Evolutionary conservation across 1,139 yeast genomes (phyloP).

Genomic region (Yamadazyma dushanensis): DNA sequence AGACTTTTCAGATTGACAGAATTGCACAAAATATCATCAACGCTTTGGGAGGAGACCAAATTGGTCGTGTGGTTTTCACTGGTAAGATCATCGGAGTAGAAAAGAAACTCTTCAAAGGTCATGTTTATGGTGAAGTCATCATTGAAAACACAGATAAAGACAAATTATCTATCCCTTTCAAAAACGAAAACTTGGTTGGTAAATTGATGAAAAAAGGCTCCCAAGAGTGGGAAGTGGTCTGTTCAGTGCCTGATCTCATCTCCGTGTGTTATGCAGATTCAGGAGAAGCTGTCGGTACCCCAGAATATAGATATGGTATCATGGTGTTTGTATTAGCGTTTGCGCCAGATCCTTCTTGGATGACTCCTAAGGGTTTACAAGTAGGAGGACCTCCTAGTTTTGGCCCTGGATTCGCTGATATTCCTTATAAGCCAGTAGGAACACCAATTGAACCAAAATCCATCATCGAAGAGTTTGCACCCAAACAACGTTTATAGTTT

Average conservation of each 20-base stretch:
- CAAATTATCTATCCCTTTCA: slow-evolving; percentile 39
- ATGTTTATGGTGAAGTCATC: slow-evolving; percentile 46
- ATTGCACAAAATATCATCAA: slow-evolving; percentile 38
- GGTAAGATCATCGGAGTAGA: slow-evolving; percentile 48
- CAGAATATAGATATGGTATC: too few relatives aligned
- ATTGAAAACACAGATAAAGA: slow-evolving; percentile 27
- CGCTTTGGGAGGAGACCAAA: slow-evolving; percentile 32
- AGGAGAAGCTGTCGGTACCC: too few relatives aligned
- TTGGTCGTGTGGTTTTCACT: slow-evolving; percentile 35
- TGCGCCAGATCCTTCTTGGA: too few relatives aligned
- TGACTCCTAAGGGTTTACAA: too few relatives aligned
- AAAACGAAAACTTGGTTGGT: slow-evolving; percentile 45
- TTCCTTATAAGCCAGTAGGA: too few relatives aligned
- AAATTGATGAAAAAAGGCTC: slow-evolving; percentile 18
- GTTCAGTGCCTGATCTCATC: slow-evolving; percentile 48
- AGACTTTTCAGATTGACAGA: slow-evolving; percentile 30
- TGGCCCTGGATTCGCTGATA: too few relatives aligned
- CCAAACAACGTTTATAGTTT: too few relatives aligned
- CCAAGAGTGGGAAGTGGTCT: slow-evolving; percentile 23
- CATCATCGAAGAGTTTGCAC: too few relatives aligned
- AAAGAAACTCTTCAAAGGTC: slow-evolving; percentile 40
- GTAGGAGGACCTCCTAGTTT: too few relatives aligned
- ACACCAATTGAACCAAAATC: too few relatives aligned
- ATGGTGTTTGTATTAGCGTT: too few relatives aligned
- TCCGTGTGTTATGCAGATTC: slow-evolving; percentile 46